phyloP scores from a whole-genome alignment of 805 yeast species.

The Blastobotrys chiropterorum region DNA sequence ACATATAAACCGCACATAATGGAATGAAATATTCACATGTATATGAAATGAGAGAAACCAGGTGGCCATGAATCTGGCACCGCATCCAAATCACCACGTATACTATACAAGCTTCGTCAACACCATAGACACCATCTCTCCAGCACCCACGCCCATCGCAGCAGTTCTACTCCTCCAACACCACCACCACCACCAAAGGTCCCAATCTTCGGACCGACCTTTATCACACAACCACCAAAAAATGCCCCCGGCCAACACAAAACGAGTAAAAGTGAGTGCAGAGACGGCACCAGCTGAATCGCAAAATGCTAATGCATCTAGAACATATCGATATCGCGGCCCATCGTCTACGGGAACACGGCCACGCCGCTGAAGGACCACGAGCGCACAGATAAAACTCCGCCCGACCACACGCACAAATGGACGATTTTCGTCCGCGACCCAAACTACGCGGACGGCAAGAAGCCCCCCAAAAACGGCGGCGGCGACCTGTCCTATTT shows the following conservation, averaged over 20 bases:
- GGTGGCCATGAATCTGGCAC: too few species aligned
- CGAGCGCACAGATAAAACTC: constrained; percentile 54
- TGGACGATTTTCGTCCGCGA: constrained; percentile 92
- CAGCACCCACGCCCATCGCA: background rate
- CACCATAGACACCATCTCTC: background rate
- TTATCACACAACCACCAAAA: background rate
- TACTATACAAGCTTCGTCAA: background rate
- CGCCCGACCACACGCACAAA: constrained; percentile 85
- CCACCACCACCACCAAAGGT: too few species aligned
- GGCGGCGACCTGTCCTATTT: constrained; percentile 68
- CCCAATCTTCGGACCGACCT: background rate
- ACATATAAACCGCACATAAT: too few species aligned
- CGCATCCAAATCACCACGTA: background rate
- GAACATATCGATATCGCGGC: constrained; percentile 66
- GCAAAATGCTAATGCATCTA: constrained; percentile 16
- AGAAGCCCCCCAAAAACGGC: constrained; percentile 10
- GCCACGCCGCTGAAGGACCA: constrained; percentile 58
- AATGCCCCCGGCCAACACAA: background rate
- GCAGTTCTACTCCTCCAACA: too few species aligned
- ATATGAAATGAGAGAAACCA: too few species aligned
- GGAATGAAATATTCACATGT: too few species aligned
- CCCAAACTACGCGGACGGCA: constrained; percentile 46
- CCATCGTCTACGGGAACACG: constrained; percentile 74
- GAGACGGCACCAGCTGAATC: too few species aligned
- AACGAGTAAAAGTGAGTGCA: constrained; percentile 4